Conservation (phyloP, 2,329 filamentous ascomycete species). For the Daldinia sp. region DNA sequence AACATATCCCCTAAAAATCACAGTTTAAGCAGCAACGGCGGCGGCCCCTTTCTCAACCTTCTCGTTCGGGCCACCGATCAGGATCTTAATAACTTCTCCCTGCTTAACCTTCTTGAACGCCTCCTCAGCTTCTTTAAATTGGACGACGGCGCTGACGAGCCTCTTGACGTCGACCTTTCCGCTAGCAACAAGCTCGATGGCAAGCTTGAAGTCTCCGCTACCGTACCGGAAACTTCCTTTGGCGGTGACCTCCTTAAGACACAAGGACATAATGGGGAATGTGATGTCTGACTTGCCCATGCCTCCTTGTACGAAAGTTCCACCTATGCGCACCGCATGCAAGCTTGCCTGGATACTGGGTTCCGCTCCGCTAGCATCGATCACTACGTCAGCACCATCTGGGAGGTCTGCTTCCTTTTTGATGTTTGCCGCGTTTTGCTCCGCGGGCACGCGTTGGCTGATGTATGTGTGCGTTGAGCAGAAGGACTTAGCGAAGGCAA, state of each 20-base stretch:
- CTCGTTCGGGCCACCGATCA: slow-evolving; percentile 73
- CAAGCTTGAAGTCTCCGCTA: slow-evolving; percentile 85
- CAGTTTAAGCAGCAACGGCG: slow-evolving; percentile 3
- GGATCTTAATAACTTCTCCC: slow-evolving; percentile 77
- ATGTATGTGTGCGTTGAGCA: slow-evolving; percentile 76
- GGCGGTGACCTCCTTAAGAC: slow-evolving; percentile 86
- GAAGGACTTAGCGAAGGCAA: slow-evolving; percentile 80
- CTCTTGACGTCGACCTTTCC: slow-evolving; percentile 83
- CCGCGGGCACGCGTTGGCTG: slow-evolving; percentile 67
- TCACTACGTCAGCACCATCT: slow-evolving; percentile 76
- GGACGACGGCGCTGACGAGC: slow-evolving; percentile 79
- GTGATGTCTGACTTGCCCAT: slow-evolving; percentile 90
- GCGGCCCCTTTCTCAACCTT: slow-evolving; percentile 48
- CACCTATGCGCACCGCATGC: slow-evolving; percentile 74
- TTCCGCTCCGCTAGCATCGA: slow-evolving; percentile 83
- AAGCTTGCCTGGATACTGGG: slow-evolving; percentile 78
- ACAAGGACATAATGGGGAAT: slow-evolving; percentile 91
- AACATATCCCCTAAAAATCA: neutral
- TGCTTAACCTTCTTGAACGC: slow-evolving; percentile 88
- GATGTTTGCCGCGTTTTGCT: slow-evolving; percentile 78
- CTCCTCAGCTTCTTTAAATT: slow-evolving; percentile 82
- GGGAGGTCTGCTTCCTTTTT: slow-evolving; percentile 69
- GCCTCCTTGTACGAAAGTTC: slow-evolving; percentile 83
- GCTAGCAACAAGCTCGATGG: slow-evolving; percentile 76
- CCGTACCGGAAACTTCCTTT: slow-evolving; percentile 92